Evolutionary conservation across 2,329 filamentous ascomycete species (phyloP), one percentile per base, ranked within the genome.

Genomic region (Neophaeococcomyces aloes): DNA sequence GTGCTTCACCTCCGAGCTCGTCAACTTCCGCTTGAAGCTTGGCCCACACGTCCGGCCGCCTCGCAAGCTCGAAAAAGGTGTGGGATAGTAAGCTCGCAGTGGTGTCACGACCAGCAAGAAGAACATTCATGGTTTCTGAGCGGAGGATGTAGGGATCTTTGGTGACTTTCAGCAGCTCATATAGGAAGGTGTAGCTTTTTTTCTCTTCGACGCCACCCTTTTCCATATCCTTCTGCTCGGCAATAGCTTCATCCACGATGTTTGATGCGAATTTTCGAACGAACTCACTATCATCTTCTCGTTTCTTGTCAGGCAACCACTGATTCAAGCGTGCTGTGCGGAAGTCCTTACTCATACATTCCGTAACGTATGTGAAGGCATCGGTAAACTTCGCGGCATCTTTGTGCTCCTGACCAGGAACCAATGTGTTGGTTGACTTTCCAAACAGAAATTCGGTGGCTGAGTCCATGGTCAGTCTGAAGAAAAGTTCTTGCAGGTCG

Each of bases 381-480:
- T 42, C 30, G 11, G 19, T 27, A 19, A 42, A 42, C 18, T 30
- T 25, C 14, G 33, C 19, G 6, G 30, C 25, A 14, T 15, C 17
- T 4, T 30, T 13, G 10, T 42, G 11, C 31, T 42, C 39, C 17
- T 42, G 19, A n/a, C 15, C 36, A 13, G 38, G 45, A 34, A 61
- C 61, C 27, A 75, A 54, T 11, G 67, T 69, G 48, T 68, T 62
- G 2, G 70, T 69, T 39, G 69, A 75, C 36, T 75, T 65, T 5
- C 81, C 80, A 36, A 84, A 79, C 3, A 85, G 62, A 50, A 84
- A 81, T 35, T 80, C 76, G 0, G 79, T 83, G 0, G 79, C 76
- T 0, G 76, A 74, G 48, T 84, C 79, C 14, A 84, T 67, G 0
- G 79, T 81, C 55, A 82, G 68, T 42, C 72, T 69, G 55, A 82